Evolutionary conservation across 768 basidiomycete genomes (phyloP).

Genomic region (Russula abietina): DNA sequence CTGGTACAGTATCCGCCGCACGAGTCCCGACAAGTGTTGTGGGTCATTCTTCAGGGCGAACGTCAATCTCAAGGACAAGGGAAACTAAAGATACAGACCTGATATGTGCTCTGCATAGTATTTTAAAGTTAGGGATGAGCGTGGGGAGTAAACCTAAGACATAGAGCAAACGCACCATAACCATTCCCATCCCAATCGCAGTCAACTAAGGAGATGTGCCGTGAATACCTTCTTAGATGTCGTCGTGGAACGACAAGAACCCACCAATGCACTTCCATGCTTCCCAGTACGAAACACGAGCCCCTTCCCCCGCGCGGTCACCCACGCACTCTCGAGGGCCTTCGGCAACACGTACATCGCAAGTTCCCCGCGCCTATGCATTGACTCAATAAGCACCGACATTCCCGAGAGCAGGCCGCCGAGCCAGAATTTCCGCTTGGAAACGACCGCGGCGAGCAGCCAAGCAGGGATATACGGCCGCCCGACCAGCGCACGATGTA

Average conservation of each 20-base stretch:
- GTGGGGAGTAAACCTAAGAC: neutral
- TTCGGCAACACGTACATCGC: slow-evolving; percentile 92
- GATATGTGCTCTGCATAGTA: slow-evolving; percentile 46
- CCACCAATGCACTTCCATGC: slow-evolving; percentile 59
- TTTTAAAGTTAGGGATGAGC: slow-evolving; percentile 4
- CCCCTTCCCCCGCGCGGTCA: slow-evolving; percentile 66
- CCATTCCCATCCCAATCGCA: slow-evolving; percentile 84
- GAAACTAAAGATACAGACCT: slow-evolving; percentile 35
- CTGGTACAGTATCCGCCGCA: slow-evolving; percentile 77
- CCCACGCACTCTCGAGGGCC: slow-evolving; percentile 87
- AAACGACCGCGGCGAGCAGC: slow-evolving; percentile 51
- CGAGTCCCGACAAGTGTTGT: slow-evolving; percentile 74
- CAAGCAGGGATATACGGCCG: slow-evolving; percentile 35
- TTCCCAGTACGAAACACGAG: slow-evolving; percentile 67
- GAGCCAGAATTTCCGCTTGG: slow-evolving; percentile 68
- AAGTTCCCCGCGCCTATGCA: slow-evolving; percentile 79
- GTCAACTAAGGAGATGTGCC: slow-evolving; percentile 42
- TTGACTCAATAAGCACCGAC: slow-evolving; percentile 81
- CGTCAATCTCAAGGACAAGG: neutral
- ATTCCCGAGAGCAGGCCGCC: slow-evolving; percentile 70
- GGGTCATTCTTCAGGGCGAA: slow-evolving; percentile 49
- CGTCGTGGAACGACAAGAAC: neutral
- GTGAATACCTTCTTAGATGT: neutral
- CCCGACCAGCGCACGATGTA: slow-evolving; percentile 41
- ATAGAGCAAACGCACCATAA: slow-evolving; percentile 54